phyloP scores from a whole-genome alignment of 2,329 filamentous ascomycete species.

The Grosmannia clavigera region DNA sequence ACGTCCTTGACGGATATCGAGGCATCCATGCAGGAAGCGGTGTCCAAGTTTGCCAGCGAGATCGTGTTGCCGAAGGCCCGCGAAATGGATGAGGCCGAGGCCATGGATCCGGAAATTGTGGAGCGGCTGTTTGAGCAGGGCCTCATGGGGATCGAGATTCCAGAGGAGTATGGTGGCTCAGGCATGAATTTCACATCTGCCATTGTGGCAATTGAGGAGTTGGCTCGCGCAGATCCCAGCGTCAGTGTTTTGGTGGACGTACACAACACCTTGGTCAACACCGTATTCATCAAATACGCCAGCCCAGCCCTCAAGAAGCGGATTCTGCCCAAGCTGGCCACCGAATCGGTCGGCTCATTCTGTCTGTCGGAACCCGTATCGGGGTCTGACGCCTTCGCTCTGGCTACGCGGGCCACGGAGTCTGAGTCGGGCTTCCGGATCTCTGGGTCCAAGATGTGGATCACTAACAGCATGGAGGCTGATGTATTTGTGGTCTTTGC shows the following conservation, averaged over 20 bases:
- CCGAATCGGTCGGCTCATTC: slow-evolving; percentile 81
- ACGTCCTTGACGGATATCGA: slow-evolving; percentile 87
- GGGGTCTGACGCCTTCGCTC: slow-evolving; percentile 89
- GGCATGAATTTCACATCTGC: slow-evolving; percentile 98
- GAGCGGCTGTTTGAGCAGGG: slow-evolving; percentile 96
- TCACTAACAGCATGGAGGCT: slow-evolving; percentile 92
- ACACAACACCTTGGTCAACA: slow-evolving; percentile 97
- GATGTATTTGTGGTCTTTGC: slow-evolving; percentile 96
- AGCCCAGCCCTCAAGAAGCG: slow-evolving; percentile 66
- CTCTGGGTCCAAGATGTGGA: slow-evolving; percentile 97
- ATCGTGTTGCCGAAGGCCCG: slow-evolving; percentile 82
- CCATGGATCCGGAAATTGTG: slow-evolving; percentile 78
- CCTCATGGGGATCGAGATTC: slow-evolving; percentile 93
- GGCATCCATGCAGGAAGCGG: slow-evolving; percentile 74
- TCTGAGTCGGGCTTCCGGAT: slow-evolving; percentile 76
- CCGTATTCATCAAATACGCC: slow-evolving; percentile 76
- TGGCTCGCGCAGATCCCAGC: slow-evolving; percentile 85
- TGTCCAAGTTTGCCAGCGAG: slow-evolving; percentile 82
- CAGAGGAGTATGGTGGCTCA: slow-evolving; percentile 89
- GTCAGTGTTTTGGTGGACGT: slow-evolving; percentile 94
- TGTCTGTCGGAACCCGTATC: slow-evolving; percentile 87
- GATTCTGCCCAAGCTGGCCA: slow-evolving; percentile 82
- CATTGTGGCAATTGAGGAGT: slow-evolving; percentile 93
- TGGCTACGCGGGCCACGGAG: slow-evolving; percentile 81
- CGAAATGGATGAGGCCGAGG: slow-evolving; percentile 94